Conservation (phyloP, 2,329 filamentous ascomycete species). For the Neofusicoccum sp. region DNA sequence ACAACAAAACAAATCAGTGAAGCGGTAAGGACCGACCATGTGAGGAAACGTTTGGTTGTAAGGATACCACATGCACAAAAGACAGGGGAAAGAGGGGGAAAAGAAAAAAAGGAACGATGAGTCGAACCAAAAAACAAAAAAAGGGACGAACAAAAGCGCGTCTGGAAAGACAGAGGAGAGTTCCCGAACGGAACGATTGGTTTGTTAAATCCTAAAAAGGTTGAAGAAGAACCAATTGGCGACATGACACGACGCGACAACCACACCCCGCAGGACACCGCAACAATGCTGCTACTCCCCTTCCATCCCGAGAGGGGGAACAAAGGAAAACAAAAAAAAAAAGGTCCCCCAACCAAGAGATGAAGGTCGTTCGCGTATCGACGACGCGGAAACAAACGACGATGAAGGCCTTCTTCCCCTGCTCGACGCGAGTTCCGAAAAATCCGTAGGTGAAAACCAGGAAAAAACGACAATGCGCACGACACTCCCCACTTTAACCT, state of each 20-base stretch:
- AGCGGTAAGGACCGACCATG: background rate
- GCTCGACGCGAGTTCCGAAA: background rate
- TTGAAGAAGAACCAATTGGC: too few species aligned
- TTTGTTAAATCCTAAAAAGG: too few species aligned
- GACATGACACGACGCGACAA: too few species aligned
- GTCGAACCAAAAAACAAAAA: background rate
- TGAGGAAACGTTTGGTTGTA: background rate
- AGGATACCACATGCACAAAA: background rate
- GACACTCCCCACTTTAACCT: constrained; percentile 35
- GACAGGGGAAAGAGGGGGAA: background rate
- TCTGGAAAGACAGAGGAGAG: background rate
- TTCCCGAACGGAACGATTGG: background rate
- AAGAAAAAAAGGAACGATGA: background rate
- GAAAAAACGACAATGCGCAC: background rate
- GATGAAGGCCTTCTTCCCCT: background rate
- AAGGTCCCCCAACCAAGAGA: too few species aligned
- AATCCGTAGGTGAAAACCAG: background rate
- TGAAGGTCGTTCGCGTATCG: too few species aligned
- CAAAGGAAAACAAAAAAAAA: too few species aligned
- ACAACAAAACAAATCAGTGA: background rate
- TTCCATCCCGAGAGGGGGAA: background rate
- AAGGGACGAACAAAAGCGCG: background rate
- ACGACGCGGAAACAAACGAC: too few species aligned
- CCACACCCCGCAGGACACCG: background rate
- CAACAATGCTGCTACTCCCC: background rate